Evolutionary conservation across 1,139 yeast genomes (phyloP).

Genomic region (Candida freyschussii): DNA sequence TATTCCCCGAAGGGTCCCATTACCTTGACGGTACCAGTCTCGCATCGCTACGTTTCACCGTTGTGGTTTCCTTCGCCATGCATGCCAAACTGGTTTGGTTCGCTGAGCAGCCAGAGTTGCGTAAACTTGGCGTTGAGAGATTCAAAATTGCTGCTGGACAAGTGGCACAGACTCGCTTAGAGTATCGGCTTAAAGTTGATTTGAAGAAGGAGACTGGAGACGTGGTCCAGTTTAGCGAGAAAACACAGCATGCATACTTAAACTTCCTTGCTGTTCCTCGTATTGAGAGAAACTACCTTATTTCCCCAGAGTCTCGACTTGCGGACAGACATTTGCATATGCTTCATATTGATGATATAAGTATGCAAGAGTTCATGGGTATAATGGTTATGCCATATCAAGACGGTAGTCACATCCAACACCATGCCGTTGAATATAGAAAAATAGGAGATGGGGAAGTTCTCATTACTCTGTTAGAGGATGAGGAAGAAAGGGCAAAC

Average conservation of each 20-base stretch:
- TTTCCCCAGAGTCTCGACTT: constrained; percentile 67
- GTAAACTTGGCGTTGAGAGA: constrained; percentile 59
- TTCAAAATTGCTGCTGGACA: constrained; percentile 64
- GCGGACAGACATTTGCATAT: constrained; percentile 47
- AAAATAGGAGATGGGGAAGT: constrained; percentile 28
- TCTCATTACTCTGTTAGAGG: constrained; percentile 6
- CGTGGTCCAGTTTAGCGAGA: constrained; percentile 21
- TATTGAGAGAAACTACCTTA: constrained; percentile 64
- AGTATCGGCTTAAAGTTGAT: constrained; percentile 41
- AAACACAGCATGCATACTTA: constrained; percentile 52
- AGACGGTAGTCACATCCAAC: constrained; percentile 48
- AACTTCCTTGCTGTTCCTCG: constrained; percentile 55
- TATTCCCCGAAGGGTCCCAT: constrained; percentile 45
- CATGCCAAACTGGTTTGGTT: constrained; percentile 84
- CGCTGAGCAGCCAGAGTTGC: constrained; percentile 64
- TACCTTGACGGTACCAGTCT: neutral
- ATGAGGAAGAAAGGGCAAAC: constrained; percentile 18
- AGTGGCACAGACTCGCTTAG: constrained; percentile 43
- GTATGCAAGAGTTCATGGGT: constrained; percentile 38
- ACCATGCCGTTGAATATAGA: constrained; percentile 41
- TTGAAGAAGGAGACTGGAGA: constrained; percentile 32
- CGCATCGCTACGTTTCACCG: constrained; percentile 42
- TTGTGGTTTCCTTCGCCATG: constrained; percentile 79
- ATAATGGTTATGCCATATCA: constrained; percentile 59
- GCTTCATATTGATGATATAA: constrained; percentile 46